Evolutionary conservation across 2,329 filamentous ascomycete species (phyloP), one percentile per base, ranked within the genome.

Genomic region (Fusarium haematococcum): DNA sequence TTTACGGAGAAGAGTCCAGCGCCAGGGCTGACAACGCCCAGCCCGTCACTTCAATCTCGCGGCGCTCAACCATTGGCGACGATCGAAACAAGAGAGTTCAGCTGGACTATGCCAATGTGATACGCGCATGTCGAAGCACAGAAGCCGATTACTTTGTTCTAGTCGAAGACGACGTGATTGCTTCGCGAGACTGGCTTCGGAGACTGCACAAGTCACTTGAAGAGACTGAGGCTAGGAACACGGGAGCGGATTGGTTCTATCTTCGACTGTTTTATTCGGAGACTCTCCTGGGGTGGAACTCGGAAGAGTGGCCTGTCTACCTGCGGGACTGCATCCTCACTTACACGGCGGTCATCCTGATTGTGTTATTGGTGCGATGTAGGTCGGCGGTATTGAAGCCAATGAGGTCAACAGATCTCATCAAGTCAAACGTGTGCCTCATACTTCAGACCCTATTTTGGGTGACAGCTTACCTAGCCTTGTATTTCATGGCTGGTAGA

Each of bases 251-350:
- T 32, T 82, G 80, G 80, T 63, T 82, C 13, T 83, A 83, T 56
- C 75, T 83, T 9, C 74, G 81, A 18, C 73, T 83, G 1, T 83
- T 83, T 57, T 83, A 82, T 54, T 80, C 81, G 0, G 81, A 83
- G 52, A 77, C 75, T 2, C 80, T 81, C 39, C 72, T 83, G 41
- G 81, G 81, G 4, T 83, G 81, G 81, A 83, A 83, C 61, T 78
- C 75, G 1, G 80, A 82, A 57, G 76, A 82, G 52, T 83, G 80
- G 81, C 71, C 65, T 0, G 63, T 56, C 5, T 81, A 83, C 30
- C 18, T 73, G 1, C 32, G 50, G 18, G 71, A 68, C n/a, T 77
- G 75, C 13, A 18, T 75, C 2, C 13, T 74, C 6, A n/a, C 79
- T 2, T 81, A 80, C 30, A 10, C 71, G 5, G 20, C 57, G 2